phyloP scores from a whole-genome alignment of 2,329 filamentous ascomycete species.

The Bipolaris oryzae region DNA sequence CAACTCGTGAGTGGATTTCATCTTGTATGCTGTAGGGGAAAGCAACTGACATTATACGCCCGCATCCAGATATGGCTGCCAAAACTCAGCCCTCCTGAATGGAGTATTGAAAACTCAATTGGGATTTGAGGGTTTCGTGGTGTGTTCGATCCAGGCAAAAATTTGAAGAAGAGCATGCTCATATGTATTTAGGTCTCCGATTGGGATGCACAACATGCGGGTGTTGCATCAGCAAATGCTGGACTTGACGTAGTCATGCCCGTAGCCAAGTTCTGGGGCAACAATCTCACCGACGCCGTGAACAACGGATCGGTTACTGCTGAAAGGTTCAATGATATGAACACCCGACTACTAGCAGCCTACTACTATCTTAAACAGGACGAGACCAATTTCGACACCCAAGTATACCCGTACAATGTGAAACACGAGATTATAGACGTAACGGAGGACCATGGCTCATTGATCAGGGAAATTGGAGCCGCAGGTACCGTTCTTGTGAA shows the following conservation, averaged over 20 bases:
- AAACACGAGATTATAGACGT: constrained; percentile 55
- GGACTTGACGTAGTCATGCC: constrained; percentile 58
- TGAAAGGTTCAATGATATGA: constrained; percentile 41
- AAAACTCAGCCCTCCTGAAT: constrained; percentile 53
- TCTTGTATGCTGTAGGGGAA: background rate
- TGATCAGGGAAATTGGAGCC: constrained; percentile 51
- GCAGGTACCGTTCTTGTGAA: constrained; percentile 54
- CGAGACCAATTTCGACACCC: constrained; percentile 40
- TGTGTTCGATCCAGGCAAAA: constrained; percentile 30
- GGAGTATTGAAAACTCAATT: constrained; percentile 59
- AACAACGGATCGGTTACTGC: constrained; percentile 35
- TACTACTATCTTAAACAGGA: constrained; percentile 48
- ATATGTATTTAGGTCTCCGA: constrained; percentile 33
- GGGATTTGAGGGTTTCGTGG: constrained; percentile 54
- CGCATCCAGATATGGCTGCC: constrained; percentile 31
- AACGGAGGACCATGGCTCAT: constrained; percentile 49
- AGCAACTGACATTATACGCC: background rate
- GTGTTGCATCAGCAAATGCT: constrained; percentile 52
- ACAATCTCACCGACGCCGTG: constrained; percentile 39
- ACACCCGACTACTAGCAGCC: constrained; percentile 35
- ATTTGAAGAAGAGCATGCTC: background rate
- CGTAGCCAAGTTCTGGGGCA: constrained; percentile 38
- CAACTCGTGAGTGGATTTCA: constrained; percentile 16
- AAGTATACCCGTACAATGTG: constrained; percentile 30
- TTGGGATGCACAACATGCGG: constrained; percentile 55